phyloP scores from a whole-genome alignment of 306 rosid species.

The Carpinus fangiana region DNA sequence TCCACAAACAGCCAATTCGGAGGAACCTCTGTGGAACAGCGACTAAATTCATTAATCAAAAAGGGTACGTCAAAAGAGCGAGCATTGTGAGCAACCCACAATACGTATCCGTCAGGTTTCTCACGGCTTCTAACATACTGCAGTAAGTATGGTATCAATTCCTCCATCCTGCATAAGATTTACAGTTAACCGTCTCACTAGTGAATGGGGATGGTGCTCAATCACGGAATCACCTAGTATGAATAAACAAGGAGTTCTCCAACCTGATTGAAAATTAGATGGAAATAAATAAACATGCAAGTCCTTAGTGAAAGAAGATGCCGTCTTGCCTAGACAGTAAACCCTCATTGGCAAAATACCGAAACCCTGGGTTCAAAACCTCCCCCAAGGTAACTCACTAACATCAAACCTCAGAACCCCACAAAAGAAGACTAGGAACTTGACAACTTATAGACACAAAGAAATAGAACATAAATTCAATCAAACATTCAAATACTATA shows the following conservation, averaged over 20 bases:
- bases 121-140: constrained; percentile 66
- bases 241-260: background rate
- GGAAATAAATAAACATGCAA: background rate
- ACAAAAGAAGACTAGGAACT: background rate
- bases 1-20: constrained; percentile 67
- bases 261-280: background rate
- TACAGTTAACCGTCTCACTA: constrained; percentile 6
- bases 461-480: background rate
- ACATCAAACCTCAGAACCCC: background rate
- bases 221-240: too few relatives aligned
- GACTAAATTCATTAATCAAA: constrained; percentile 58
- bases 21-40: constrained; percentile 65
- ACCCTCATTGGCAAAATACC: background rate
- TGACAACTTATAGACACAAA: background rate
- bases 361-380: background rate
- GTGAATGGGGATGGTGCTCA: background rate
- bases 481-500: background rate
- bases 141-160: constrained; percentile 67
- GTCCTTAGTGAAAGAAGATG: background rate
- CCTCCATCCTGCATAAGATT: constrained; percentile 68
- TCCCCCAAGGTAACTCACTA: background rate
- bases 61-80: constrained; percentile 87
- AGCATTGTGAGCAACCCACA: constrained; percentile 82
- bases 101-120: constrained; percentile 65
- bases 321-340: background rate